Evolutionary conservation across 345 rosid species (phyloP), one percentile per base, ranked within the genome.

Genomic region (Murraya paniculata): DNA sequence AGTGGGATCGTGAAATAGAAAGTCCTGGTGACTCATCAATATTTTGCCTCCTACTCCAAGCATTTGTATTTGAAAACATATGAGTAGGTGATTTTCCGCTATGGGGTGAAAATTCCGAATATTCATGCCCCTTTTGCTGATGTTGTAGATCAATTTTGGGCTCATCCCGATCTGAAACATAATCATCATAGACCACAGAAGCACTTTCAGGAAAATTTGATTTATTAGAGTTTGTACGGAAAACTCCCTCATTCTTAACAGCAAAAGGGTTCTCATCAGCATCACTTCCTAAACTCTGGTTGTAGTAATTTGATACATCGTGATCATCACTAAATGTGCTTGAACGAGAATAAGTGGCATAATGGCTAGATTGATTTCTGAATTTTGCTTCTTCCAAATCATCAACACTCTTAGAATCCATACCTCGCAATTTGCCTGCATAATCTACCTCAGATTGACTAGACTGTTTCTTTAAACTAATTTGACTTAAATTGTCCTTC

Each of bases 171-270:
- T 89, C 90, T 64, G 88, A 94, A 75, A 82, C 90, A 81, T 79
- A 89, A 76, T 91, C 91, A 82, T 93, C 99, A 84, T 91, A 95
- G 78, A 84, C 72, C 21, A 68, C 86, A 58, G 81, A 80, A 78
- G 83, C 85, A 84, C 80, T 82, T 62, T 74, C 85, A 64, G 30
- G 69, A 16, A 64, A 71, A 68, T 73, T 81, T 68, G 76, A 55
- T 78, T 85, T 86, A 77, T 78, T 33, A 48, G 78, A 62, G 74
- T 81, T 83, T 68, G 81, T 85, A 75, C 70, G 88, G 76, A 80
- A 41, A 41, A 31, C 87, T 82, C 79, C 85, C 78, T 82, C 84
- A 76, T 85, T 83, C 70, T 79, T 62, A 66, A 65, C 36, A 30
- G 88, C 77, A 79, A 87, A 89, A 59, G 85, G 89, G 73, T 89